A percentile compares a stretch with the other conserved stretches of the same genome.
phyloP scores from a whole-genome alignment of 139 green algal species.

The Edaphochlamys debaryana region DNA sequence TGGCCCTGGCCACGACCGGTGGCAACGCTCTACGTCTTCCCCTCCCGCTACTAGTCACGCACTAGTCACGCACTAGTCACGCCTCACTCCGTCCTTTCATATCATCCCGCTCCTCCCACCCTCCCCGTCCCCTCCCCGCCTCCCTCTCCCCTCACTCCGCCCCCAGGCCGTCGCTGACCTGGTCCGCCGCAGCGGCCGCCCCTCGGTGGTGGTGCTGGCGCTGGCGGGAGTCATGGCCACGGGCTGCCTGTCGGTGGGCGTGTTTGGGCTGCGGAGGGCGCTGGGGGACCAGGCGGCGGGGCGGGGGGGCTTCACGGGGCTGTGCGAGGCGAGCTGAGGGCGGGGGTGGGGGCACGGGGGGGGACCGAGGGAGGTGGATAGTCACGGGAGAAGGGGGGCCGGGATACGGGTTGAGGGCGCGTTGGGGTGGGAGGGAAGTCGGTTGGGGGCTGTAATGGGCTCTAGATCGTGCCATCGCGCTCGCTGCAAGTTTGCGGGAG shows the following conservation, averaged over 20 bases:
- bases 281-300: not conserved
- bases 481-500: no score
- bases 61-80: no score
- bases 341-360: no score
- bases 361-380: not conserved
- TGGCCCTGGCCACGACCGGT: no score
- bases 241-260: constrained; percentile 24
- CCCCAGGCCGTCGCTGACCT: constrained; percentile 13
- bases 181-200: constrained; percentile 24
- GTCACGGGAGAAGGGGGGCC: not conserved
- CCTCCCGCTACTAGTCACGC: no score
- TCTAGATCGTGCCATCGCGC: no score
- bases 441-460: no score
- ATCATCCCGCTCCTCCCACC: no score
- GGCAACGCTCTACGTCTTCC: no score
- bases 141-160: no score
- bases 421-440: not conserved
- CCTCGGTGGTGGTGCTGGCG: constrained; percentile 47
- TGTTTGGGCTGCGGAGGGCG: constrained; percentile 29
- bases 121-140: no score
- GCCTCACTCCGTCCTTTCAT: no score
- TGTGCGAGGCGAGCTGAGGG: not conserved
- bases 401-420: not conserved
- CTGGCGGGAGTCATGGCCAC: constrained; percentile 46
- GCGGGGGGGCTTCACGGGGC: not conserved